A percentile compares a stretch with the other conserved stretches of the same genome.
These are phyloP conservation scores for Globisporangium ultimum DNA, from an alignment of 352 stramenopile species.

Conservation along the genomic window DNA sequence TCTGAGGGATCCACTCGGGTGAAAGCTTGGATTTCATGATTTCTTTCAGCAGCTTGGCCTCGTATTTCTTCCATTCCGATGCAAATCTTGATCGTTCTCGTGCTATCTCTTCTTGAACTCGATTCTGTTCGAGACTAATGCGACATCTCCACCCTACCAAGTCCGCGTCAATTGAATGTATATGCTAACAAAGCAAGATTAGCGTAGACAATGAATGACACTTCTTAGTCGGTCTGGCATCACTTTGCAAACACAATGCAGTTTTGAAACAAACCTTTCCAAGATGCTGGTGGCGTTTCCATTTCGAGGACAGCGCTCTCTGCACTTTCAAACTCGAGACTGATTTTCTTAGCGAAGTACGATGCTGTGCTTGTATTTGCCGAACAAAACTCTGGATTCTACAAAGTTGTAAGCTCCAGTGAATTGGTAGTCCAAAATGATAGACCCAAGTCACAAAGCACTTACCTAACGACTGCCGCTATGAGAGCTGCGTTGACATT, in stretches of 20 bases:
- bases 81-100: conserved; percentile 22
- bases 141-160: conserved; percentile 29
- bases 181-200: not conserved
- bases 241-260: not conserved
- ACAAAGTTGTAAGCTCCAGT: not conserved
- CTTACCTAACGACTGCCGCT: conserved; percentile 13
- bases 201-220: not conserved
- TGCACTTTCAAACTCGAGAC: not conserved
- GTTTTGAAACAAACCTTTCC: conserved; percentile 4
- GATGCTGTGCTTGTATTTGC: conserved; percentile 3
- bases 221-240: not conserved
- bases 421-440: not conserved
- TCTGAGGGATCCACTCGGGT: conserved; percentile 41
- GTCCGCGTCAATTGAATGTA: conserved; percentile 15
- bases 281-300: conserved; percentile 9
- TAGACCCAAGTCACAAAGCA: not conserved
- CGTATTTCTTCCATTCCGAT: conserved; percentile 32
- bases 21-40: conserved; percentile 30
- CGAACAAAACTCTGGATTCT: conserved; percentile 26
- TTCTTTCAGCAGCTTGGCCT: conserved; percentile 33
- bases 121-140: conserved; percentile 23
- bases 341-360: conserved; percentile 8
- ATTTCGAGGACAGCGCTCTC: conserved; percentile 5
- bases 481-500: conserved; percentile 11
- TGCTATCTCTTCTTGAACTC: conserved; percentile 18